Base-by-base conservation (phyloP, 352 stramenopile genomes). In the Phytopythium kandeliae region DNA sequence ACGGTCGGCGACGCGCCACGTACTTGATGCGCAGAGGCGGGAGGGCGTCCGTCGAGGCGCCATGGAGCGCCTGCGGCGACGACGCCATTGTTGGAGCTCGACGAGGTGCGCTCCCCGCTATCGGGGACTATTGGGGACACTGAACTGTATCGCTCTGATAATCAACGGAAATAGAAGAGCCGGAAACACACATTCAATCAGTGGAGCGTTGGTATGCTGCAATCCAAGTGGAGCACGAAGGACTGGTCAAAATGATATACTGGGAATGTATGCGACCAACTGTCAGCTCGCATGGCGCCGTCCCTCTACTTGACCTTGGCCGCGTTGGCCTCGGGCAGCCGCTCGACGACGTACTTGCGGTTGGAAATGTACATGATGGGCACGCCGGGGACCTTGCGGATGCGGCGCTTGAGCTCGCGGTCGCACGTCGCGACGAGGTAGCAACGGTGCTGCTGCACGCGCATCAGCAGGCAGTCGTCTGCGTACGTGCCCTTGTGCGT, bases 351-450 rank as follows among this genome's bases (percentile, higher is more conserved):
- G 77, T 98, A 99, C 63, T 98, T 98, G 68, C 97, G 96, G 64
- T 96, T 97, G 56, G 91, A 97, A 59, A 99, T 99, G 81, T 99
- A 99, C 97, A 99, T 99, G 77, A 98, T 99, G 21, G 97, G 97
- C 36, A 99, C 97, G 58, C 97, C 97, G 10, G 97, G 97, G 58
- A 99, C 98, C 74, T 99, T 99, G 53, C 97, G 91, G 62, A 99
- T 98, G 41, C 97, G 86, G 40, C 96, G 92, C 75, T 98, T 97
- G 52, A 99, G 83, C 58, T 99, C 97, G 59, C 98, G 98, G 89
- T 99, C 97, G 78, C 97, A 99, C 12, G 97, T 99, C 24, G 97
- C 97, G 12, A 99, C 95, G 54, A 99, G 89, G 75, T 99, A 99
- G 75, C 97, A 99, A 52, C 96, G 89, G 60, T 98, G 93, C 92